These are phyloP conservation scores for Terana coerulea DNA, from an alignment of 768 basidiomycete species.

Conservation along the genomic window DNA sequence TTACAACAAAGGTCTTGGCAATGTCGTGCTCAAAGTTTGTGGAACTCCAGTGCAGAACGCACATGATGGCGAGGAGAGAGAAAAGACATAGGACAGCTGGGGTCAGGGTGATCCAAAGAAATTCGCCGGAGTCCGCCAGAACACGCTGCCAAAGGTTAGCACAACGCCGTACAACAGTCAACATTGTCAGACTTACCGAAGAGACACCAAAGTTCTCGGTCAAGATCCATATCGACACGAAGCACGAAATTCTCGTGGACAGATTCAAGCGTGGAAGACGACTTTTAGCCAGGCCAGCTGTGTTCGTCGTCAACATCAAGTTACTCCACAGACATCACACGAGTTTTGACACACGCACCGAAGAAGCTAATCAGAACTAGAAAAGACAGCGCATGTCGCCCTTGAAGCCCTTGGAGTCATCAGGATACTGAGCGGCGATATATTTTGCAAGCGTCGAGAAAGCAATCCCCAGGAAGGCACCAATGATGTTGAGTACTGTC, in stretches of 20 bases:
- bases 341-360: slow-evolving; percentile 22
- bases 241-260: slow-evolving; percentile 43
- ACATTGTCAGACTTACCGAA: slow-evolving; percentile 27
- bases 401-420: slow-evolving; percentile 28
- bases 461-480: slow-evolving; percentile 38
- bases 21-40: slow-evolving; percentile 40
- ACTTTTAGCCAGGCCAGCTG: slow-evolving; percentile 41
- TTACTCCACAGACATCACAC: neutral
- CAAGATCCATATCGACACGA: slow-evolving; percentile 44
- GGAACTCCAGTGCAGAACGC: slow-evolving; percentile 39
- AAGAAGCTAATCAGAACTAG: slow-evolving; percentile 36
- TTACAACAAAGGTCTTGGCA: slow-evolving; percentile 29
- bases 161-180: too few species aligned
- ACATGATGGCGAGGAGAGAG: slow-evolving; percentile 34
- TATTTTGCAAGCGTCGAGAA: slow-evolving; percentile 33
- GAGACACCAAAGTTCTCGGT: slow-evolving; percentile 32
- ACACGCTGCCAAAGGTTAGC: slow-evolving; percentile 19
- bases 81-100: slow-evolving; percentile 36
- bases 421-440: slow-evolving; percentile 25
- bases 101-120: slow-evolving; percentile 39
- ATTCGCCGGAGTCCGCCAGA: slow-evolving; percentile 26
- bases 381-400: slow-evolving; percentile 37
- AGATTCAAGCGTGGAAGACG: slow-evolving; percentile 40
- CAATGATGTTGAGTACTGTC: slow-evolving; percentile 39
- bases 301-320: slow-evolving; percentile 1